Evolutionary conservation across 169 alveolate species (phyloP).

Genomic region (Babesia caballi): DNA sequence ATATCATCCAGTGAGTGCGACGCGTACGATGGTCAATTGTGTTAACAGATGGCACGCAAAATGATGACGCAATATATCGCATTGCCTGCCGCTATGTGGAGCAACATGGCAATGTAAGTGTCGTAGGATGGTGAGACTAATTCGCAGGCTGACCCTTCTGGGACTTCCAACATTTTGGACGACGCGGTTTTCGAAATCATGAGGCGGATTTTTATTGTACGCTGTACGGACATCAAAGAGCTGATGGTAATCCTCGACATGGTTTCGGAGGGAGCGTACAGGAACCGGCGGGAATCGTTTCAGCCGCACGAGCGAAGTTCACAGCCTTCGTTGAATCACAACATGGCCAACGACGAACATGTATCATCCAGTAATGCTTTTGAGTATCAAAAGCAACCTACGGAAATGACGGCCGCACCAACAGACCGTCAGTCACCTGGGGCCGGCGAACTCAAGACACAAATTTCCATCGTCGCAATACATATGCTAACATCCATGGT

Average conservation of each 20-base stretch:
- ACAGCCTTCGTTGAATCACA: no score
- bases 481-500: neutral
- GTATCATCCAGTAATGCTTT: no score
- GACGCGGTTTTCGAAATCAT: constrained; percentile 19
- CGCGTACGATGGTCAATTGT: neutral
- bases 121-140: neutral
- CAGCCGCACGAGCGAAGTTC: neutral
- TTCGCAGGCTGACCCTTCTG: neutral
- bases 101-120: neutral
- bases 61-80: constrained; percentile 27
- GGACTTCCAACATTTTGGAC: neutral
- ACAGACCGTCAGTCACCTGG: no score
- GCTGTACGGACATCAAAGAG: constrained; percentile 8
- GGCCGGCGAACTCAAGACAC: no score
- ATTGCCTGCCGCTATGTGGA: neutral
- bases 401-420: no score
- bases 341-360: no score
- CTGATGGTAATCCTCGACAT: constrained; percentile 7
- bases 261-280: neutral
- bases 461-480: constrained; percentile 3
- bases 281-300: neutral
- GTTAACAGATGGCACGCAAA: constrained; percentile 21
- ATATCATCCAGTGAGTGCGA: constrained; percentile 35
- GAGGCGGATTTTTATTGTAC: constrained; percentile 22
- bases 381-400: no score